phyloP scores from a whole-genome alignment of 2,329 filamentous ascomycete species.

The Aspergillus tamarii region DNA sequence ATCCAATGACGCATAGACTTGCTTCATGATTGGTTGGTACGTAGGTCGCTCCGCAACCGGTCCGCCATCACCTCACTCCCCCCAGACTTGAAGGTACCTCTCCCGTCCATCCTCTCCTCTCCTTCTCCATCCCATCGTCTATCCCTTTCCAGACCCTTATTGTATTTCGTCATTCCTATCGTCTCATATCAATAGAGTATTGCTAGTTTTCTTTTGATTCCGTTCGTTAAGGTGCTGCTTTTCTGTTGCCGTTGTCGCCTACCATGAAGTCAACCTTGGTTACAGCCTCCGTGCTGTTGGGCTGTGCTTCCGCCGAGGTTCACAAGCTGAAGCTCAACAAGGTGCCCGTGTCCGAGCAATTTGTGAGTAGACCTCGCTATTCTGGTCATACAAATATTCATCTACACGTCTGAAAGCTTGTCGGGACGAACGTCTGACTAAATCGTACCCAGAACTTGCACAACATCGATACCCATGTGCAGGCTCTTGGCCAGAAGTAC shows the following conservation, averaged over 20 bases:
- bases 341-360: constrained; percentile 86
- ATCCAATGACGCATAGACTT: constrained; percentile 27
- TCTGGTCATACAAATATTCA: too few relatives aligned
- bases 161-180: constrained; percentile 28
- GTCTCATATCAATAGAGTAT: constrained; percentile 23
- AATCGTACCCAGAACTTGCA: constrained; percentile 63
- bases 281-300: constrained; percentile 77
- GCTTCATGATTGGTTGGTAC: constrained; percentile 23
- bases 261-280: constrained; percentile 85
- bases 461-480: constrained; percentile 79
- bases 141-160: constrained; percentile 25
- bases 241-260: constrained; percentile 15
- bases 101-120: constrained; percentile 4
- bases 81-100: constrained; percentile 18
- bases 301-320: constrained; percentile 79
- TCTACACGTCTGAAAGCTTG: neutral
- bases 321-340: constrained; percentile 99
- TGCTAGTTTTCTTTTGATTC: constrained; percentile 9
- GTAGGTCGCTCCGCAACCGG: constrained; percentile 28
- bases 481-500: constrained; percentile 92
- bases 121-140: constrained; percentile 35
- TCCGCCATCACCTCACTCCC: constrained; percentile 25
- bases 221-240: constrained; percentile 7
- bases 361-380: constrained; percentile 62
- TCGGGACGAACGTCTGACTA: constrained; percentile 14